These are phyloP conservation scores for Vicia sativa DNA, from an alignment of 306 rosid genomes.

Conservation along the genomic window DNA sequence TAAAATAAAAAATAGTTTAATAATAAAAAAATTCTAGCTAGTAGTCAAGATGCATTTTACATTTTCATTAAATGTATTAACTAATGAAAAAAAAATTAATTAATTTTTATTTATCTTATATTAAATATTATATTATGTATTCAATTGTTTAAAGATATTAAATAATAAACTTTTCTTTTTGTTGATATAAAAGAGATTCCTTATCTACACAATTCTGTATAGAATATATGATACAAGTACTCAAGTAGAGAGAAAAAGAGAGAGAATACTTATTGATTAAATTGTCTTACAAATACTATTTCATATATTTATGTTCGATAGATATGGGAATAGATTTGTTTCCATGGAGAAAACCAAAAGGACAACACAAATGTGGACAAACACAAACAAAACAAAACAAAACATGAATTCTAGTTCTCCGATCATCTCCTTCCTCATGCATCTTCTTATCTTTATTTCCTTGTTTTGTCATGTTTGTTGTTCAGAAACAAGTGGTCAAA, in stretches of 20 bases:
- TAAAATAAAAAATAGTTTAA: no score
- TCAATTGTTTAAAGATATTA: background rate
- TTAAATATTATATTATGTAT: background rate
- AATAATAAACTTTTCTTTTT: no score
- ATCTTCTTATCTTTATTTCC: constrained; percentile 61
- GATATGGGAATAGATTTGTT: constrained; percentile 44
- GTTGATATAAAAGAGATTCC: background rate
- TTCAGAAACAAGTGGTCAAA: constrained; percentile 39
- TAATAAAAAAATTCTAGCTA: background rate
- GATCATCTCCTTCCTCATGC: constrained; percentile 52
- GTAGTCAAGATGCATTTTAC: background rate
- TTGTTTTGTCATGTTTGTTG: constrained; percentile 51
- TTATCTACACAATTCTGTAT: constrained; percentile 52
- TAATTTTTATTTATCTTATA: background rate
- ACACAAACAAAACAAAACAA: constrained; percentile 31
- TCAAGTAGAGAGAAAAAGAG: background rate
- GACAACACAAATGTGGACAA: constrained; percentile 59
- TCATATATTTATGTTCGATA: constrained; percentile 36
- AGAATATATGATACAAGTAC: constrained; percentile 62
- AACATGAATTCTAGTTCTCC: constrained; percentile 66
- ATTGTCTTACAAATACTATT: constrained; percentile 43
- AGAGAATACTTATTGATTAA: constrained; percentile 38
- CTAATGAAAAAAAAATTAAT: background rate
- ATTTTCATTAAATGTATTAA: background rate
- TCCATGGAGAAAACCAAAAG: constrained; percentile 45